Percentiles rank a stretch among this genome's conserved stretches.
Evolutionary conservation across 2,329 filamentous ascomycete species (phyloP).

Genomic region (Arthrinium puccinioides): DNA sequence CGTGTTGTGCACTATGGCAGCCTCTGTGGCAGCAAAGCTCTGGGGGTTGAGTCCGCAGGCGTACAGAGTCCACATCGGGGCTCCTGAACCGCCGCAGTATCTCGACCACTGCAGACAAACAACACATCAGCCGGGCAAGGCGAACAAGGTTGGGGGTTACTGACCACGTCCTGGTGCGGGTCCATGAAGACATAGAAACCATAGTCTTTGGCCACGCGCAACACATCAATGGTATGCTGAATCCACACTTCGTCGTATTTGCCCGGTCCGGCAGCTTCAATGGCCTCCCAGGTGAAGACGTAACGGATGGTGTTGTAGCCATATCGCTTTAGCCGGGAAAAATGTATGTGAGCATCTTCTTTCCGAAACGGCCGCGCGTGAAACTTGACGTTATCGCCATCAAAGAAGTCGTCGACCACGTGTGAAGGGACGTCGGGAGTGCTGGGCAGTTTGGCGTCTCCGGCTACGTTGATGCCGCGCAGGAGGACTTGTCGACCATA

Average conservation of each 20-base stretch:
- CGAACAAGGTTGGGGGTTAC: too few species aligned
- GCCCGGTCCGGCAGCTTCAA: constrained; percentile 85
- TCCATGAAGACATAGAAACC: constrained; percentile 98
- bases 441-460: constrained; percentile 83
- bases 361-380: constrained; percentile 77
- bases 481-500: constrained; percentile 80
- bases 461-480: constrained; percentile 89
- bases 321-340: constrained; percentile 75
- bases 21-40: constrained; percentile 78
- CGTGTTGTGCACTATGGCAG: constrained; percentile 90
- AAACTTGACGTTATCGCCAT: constrained; percentile 87
- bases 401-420: constrained; percentile 72
- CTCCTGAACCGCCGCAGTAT: constrained; percentile 88
- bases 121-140: background rate
- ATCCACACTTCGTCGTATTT: constrained; percentile 94
- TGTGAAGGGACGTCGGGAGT: constrained; percentile 77
- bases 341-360: constrained; percentile 78
- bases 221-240: constrained; percentile 76
- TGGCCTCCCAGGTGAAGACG: constrained; percentile 98
- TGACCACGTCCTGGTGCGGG: constrained; percentile 91
- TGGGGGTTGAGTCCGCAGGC: constrained; percentile 86
- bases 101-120: constrained; percentile 66
- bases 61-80: constrained; percentile 96
- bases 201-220: constrained; percentile 80
- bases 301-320: constrained; percentile 97